A percentile compares a stretch with the other conserved stretches of the same genome.
Conservation (phyloP, 2,329 filamentous ascomycete genomes). For the Boeremia lycopersici region DNA sequence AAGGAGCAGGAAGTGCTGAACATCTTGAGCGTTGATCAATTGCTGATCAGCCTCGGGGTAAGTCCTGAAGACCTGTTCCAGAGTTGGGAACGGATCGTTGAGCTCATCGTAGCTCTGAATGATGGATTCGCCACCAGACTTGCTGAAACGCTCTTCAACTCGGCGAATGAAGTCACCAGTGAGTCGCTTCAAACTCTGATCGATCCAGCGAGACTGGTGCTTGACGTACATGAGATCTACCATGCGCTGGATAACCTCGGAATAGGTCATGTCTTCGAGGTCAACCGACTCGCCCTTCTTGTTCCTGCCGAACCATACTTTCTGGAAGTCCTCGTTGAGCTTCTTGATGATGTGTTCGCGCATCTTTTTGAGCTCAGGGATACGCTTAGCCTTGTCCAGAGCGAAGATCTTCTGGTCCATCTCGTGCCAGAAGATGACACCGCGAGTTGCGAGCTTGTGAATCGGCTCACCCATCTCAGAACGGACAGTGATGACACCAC, state of each 20-base stretch:
- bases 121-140: conserved; percentile 75
- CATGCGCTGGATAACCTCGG: conserved; percentile 53
- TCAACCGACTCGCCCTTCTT: conserved; percentile 52
- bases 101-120: conserved; percentile 92
- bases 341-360: conserved; percentile 54
- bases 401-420: conserved; percentile 99
- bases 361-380: conserved; percentile 51
- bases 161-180: conserved; percentile 96
- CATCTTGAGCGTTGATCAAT: conserved; percentile 97
- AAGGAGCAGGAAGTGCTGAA: conserved; percentile 93
- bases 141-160: conserved; percentile 93
- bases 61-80: conserved; percentile 78
- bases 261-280: conserved; percentile 57
- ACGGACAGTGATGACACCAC: conserved; percentile 92
- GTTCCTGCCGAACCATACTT: conserved; percentile 57
- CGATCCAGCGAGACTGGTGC: conserved; percentile 54
- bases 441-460: conserved; percentile 95
- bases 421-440: conserved; percentile 96
- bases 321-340: conserved; percentile 57
- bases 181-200: conserved; percentile 75
- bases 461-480: conserved; percentile 99
- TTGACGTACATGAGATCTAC: conserved; percentile 56
- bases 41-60: conserved; percentile 89
- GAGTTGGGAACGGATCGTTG: conserved; percentile 75
- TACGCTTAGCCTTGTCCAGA: conserved; percentile 77